Base-by-base conservation (phyloP, 768 basidiomycete species). In the Rubroboletus satanas region DNA sequence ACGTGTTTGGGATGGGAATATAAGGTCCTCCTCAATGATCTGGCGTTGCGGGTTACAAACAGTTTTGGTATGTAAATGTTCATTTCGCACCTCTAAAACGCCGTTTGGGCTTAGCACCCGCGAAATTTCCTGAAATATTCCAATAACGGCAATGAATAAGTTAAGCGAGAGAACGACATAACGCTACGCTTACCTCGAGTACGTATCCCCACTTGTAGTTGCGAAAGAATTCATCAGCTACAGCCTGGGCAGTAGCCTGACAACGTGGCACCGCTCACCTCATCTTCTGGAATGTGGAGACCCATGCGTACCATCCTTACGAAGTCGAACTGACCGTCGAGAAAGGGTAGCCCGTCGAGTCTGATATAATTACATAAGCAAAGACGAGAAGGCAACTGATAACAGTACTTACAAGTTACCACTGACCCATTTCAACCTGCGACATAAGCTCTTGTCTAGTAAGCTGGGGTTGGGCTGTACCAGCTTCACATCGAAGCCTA, bases 11-110 rank as follows among this genome's bases (percentile, higher is more conserved):
- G 76, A 81, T 8, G 88, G 88, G 63, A 90, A 90, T 45, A 88
- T 75, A 7, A 83, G 75, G 63, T 88, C 87, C 55, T 90, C 88
- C 66, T 88, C 88, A 36, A 88, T 79, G 9, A 88, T 74, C 87
- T 89, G 57, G 8, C n/a, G 45, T 15, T 52, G 29, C 8, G 33
- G 50, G 52, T 62, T 29, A 60, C 48, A 59, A 43, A 45, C 36
- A 6, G 15, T 0, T 28, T 11, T 8, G 7, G 38, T 36, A 36
- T 44, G 50, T 29, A 54, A 41, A 44, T 4, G 5, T 9, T 54
- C 18, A 37, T 48, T 57, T 61, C 71, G 47, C 56, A 87, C 87
- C 81, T 90, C 88, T 12, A 90, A 65, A 14, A 81, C 69, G 28
- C 78, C 87, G 17, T 82, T 77, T 7, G 81, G 78, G 59, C 80